phyloP scores from a whole-genome alignment of 2,329 filamentous ascomycete species.

The Elsinoe australis region DNA sequence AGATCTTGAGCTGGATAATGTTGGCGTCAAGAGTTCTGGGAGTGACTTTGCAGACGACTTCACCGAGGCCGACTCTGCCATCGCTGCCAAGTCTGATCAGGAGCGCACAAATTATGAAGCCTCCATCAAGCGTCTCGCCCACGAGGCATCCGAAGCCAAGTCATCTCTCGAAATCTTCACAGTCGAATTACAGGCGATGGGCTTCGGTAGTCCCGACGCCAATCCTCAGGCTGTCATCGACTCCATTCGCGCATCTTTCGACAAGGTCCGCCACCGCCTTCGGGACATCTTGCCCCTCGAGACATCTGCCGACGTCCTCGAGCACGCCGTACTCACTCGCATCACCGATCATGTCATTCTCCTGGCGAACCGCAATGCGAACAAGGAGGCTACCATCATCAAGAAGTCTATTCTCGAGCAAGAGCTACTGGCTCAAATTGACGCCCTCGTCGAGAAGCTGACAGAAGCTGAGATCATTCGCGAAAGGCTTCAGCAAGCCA shows the following conservation, averaged over 20 bases:
- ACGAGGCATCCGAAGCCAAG: constrained; percentile 34
- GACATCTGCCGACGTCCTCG: constrained; percentile 32
- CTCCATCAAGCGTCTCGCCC: constrained; percentile 34
- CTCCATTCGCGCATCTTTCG: constrained; percentile 38
- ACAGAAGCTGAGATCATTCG: constrained; percentile 32
- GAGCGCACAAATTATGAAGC: constrained; percentile 33
- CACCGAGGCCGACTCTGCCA: constrained; percentile 12
- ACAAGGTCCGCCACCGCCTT: constrained; percentile 33
- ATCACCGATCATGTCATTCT: constrained; percentile 34
- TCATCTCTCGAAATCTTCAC: constrained; percentile 36
- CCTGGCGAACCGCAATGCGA: constrained; percentile 20
- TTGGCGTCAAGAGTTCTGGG: constrained; percentile 4
- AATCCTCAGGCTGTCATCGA: constrained; percentile 31
- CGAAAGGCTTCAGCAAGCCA: constrained; percentile 32
- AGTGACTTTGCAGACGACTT: not conserved
- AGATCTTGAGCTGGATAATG: constrained; percentile 1
- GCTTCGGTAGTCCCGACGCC: constrained; percentile 32
- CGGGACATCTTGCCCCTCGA: constrained; percentile 36
- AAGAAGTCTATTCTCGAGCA: constrained; percentile 32
- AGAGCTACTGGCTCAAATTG: constrained; percentile 33
- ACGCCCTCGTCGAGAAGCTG: constrained; percentile 32
- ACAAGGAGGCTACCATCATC: constrained; percentile 26
- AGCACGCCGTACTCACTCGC: constrained; percentile 35
- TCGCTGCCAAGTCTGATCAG: constrained; percentile 21
- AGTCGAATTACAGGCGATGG: constrained; percentile 39